Base-by-base conservation (phyloP, 768 basidiomycete genomes). In the Trametes cubensis region DNA sequence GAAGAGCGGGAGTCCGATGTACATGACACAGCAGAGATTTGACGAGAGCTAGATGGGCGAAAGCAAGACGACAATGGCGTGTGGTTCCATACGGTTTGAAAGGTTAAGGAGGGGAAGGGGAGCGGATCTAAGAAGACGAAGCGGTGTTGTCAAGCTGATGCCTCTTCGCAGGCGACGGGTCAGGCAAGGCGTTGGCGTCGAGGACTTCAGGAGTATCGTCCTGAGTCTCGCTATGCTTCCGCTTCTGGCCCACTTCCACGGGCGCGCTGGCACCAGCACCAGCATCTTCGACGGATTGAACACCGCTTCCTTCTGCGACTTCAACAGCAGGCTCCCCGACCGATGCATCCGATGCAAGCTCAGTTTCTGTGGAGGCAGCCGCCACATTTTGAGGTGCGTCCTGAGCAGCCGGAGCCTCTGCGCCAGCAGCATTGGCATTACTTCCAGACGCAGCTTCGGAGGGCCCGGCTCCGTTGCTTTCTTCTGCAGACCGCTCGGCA, bases 101-200 rank as follows among this genome's bases (percentile, higher is more conserved):
- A 40, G 1, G 42, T 38, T n/a, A 40, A 15, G 21, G 11, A 18
- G 13, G 28, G 23, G 8, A n/a, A n/a, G n/a, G n/a, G n/a, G n/a
- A n/a, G n/a, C n/a, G n/a, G n/a, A n/a, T 46, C 21, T 20, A 42
- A 7, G 48, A 28, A 42, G 40, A 21, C 23, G 51, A n/a, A 17
- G 28, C 11, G 14, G 45, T 8, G 8, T 28, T 10, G 4, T 26
- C 51, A 7, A 26, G 42, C 18, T 51, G 48, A 34, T 26, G 55
- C 55, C 45, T 62, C 55, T 58, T 62, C 6, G 61, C 61, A 0
- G 61, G 61, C 4, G 57, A 34, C 8, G 57, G 48, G 6, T 58
- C 57, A 13, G 39, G 57, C 8, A 20, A 50, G 18, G 55, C 30
- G 40, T 58, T 38, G 10, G 39, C 61, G 25, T 44, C 50, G 51